A percentile compares a stretch with the other conserved stretches of the same genome.
Conservation (phyloP, 2,329 filamentous ascomycete genomes). For the Arachnomyces sp. region DNA sequence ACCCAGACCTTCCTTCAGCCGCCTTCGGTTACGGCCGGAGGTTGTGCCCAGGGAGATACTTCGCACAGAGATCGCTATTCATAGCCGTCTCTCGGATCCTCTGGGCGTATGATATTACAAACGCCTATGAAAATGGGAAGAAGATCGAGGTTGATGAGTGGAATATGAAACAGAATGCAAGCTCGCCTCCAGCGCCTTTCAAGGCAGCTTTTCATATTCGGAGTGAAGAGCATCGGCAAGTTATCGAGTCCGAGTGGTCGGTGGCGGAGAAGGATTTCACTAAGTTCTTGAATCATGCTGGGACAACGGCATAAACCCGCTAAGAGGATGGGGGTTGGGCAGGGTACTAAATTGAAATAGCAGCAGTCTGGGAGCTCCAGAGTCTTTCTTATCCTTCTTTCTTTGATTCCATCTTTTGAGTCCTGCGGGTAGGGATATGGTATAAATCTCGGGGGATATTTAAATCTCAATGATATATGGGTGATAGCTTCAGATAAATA, state of each 20-base stretch:
- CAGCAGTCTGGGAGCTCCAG: no score
- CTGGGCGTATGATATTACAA: constrained; percentile 24
- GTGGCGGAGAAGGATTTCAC: constrained; percentile 15
- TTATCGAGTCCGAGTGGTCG: constrained; percentile 18
- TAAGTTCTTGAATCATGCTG: no score
- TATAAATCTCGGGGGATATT: no score
- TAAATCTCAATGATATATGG: no score
- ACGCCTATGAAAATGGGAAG: constrained; percentile 16
- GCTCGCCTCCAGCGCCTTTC: constrained; percentile 19
- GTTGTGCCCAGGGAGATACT: constrained; percentile 33
- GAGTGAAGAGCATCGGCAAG: constrained; percentile 11
- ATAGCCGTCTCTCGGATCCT: constrained; percentile 54
- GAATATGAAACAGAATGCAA: constrained; percentile 16
- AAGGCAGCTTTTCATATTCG: constrained; percentile 20
- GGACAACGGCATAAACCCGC: no score
- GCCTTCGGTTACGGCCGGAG: constrained; percentile 52
- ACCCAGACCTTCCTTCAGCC: constrained; percentile 45
- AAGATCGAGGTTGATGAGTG: constrained; percentile 16
- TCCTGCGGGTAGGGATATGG: no score
- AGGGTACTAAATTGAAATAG: no score
- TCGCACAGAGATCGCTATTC: constrained; percentile 33
- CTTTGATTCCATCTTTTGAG: no score
- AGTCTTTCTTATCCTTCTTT: no score
- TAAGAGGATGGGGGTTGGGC: no score
- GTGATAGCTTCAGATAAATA: no score